Evolutionary conservation across 192 early-diverging fungal genomes (phyloP).

Genomic region (Coemansia pectinata): DNA sequence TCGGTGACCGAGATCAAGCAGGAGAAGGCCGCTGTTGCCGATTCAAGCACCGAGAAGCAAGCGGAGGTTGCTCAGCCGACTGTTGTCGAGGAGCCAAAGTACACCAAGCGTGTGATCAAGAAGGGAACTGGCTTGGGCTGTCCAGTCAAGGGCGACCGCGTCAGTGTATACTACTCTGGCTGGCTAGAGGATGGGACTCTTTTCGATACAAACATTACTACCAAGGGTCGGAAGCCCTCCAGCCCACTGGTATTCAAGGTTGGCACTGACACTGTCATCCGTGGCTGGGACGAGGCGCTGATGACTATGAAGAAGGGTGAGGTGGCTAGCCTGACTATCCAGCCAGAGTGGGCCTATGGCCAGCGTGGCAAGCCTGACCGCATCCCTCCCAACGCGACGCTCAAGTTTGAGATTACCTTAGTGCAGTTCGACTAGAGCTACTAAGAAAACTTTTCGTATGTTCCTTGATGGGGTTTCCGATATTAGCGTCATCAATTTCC

Average conservation of each 20-base stretch:
- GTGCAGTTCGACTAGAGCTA: slow-evolving; percentile 58
- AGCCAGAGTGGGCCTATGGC: slow-evolving; percentile 85
- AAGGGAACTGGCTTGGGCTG: slow-evolving; percentile 62
- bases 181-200: slow-evolving; percentile 67
- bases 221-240: slow-evolving; percentile 63
- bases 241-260: slow-evolving; percentile 74
- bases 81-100: slow-evolving; percentile 57
- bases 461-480: background rate
- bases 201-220: slow-evolving; percentile 66
- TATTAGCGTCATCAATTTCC: background rate
- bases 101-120: slow-evolving; percentile 63
- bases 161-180: slow-evolving; percentile 68
- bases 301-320: slow-evolving; percentile 87
- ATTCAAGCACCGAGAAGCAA: slow-evolving; percentile 2
- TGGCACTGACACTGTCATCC: slow-evolving; percentile 95
- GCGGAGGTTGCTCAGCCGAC: background rate
- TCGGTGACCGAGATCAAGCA: slow-evolving; percentile 38
- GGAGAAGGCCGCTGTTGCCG: slow-evolving; percentile 20
- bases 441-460: background rate
- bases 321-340: slow-evolving; percentile 77
- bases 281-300: slow-evolving; percentile 84
- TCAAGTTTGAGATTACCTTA: slow-evolving; percentile 80
- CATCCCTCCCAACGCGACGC: slow-evolving; percentile 80
- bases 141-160: slow-evolving; percentile 71
- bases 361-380: slow-evolving; percentile 64